phyloP scores from a whole-genome alignment of 768 basidiomycete species.

The Rickenella mellea region DNA sequence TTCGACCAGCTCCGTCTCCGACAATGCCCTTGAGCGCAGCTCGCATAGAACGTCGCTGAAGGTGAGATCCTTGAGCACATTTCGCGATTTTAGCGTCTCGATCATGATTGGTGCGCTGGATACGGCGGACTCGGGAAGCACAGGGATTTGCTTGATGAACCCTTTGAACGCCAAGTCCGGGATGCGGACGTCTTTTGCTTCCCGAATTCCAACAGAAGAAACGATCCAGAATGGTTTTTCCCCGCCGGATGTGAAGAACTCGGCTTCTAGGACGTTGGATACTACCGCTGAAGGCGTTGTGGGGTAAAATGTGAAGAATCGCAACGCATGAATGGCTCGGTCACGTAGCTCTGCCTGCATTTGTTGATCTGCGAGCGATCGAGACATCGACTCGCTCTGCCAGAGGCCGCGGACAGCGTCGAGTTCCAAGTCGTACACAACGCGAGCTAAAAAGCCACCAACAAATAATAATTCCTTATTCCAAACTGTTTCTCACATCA shows the following conservation, averaged over 20 bases:
- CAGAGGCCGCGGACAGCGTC: conserved; percentile 49
- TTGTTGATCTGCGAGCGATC: conserved; percentile 26
- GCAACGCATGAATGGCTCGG: conserved; percentile 68
- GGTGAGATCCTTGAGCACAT: conserved; percentile 62
- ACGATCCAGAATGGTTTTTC: conserved; percentile 55
- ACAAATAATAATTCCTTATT: conserved; percentile 82
- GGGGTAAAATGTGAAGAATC: conserved; percentile 81
- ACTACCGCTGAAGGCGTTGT: conserved; percentile 85
- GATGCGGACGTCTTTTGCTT: conserved; percentile 57
- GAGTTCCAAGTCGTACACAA: conserved; percentile 81
- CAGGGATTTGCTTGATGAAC: conserved; percentile 73
- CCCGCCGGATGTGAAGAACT: conserved; percentile 65
- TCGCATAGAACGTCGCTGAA: conserved; percentile 80
- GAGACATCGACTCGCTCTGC: conserved; percentile 34
- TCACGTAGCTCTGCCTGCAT: conserved; percentile 40
- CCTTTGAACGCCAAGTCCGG: conserved; percentile 60
- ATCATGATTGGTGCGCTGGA: conserved; percentile 52
- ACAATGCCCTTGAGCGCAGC: conserved; percentile 59
- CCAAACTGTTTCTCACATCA: conserved; percentile 46
- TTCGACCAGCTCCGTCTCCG: conserved; percentile 63
- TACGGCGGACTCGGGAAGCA: conserved; percentile 55
- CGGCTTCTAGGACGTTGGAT: conserved; percentile 55
- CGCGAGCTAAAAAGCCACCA: conserved; percentile 73
- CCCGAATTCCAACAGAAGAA: conserved; percentile 63
- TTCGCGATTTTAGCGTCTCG: conserved; percentile 45